phyloP scores from a whole-genome alignment of 345 rosid species.

The Abelmoschus esculentus region DNA sequence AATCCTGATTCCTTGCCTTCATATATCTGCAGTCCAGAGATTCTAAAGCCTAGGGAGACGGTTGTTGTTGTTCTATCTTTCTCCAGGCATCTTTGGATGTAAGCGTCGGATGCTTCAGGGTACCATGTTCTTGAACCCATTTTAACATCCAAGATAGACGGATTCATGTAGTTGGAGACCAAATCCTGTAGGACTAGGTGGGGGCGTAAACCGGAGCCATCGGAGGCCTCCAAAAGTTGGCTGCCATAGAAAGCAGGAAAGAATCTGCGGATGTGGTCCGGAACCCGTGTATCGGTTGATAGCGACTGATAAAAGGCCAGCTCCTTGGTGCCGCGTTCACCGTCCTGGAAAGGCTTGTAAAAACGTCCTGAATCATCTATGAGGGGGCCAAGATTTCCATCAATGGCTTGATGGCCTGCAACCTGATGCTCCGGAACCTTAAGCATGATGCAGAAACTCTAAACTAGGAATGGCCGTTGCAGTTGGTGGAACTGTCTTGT shows the following conservation, averaged over 20 bases:
- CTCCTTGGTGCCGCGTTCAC: slow-evolving; percentile 61
- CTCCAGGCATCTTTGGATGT: slow-evolving; percentile 48
- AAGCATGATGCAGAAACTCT: slow-evolving; percentile 39
- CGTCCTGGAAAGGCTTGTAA: slow-evolving; percentile 81
- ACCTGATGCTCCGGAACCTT: slow-evolving; percentile 88
- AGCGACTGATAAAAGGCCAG: slow-evolving; percentile 61
- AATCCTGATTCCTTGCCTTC: slow-evolving; percentile 32
- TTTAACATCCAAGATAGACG: slow-evolving; percentile 77
- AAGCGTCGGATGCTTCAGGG: slow-evolving; percentile 66
- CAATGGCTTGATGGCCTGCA: slow-evolving; percentile 71
- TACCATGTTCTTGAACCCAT: slow-evolving; percentile 96
- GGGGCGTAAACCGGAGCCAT: slow-evolving; percentile 53
- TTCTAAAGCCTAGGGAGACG: slow-evolving; percentile 57
- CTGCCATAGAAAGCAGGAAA: slow-evolving; percentile 71
- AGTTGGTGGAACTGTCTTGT: too few species aligned
- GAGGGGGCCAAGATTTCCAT: slow-evolving; percentile 69
- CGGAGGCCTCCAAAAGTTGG: slow-evolving; percentile 60
- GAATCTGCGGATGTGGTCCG: slow-evolving; percentile 52
- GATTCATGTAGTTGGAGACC: slow-evolving; percentile 27
- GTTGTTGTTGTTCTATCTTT: slow-evolving; percentile 54
- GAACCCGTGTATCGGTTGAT: slow-evolving; percentile 43
- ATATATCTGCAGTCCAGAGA: slow-evolving; percentile 64
- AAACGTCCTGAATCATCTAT: slow-evolving; percentile 72
- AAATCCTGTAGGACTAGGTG: slow-evolving; percentile 72
- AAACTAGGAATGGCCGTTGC: too few species aligned